These are phyloP conservation scores for Cystobasidium ongulense DNA, from an alignment of 768 basidiomycete species.

Conservation along the genomic window DNA sequence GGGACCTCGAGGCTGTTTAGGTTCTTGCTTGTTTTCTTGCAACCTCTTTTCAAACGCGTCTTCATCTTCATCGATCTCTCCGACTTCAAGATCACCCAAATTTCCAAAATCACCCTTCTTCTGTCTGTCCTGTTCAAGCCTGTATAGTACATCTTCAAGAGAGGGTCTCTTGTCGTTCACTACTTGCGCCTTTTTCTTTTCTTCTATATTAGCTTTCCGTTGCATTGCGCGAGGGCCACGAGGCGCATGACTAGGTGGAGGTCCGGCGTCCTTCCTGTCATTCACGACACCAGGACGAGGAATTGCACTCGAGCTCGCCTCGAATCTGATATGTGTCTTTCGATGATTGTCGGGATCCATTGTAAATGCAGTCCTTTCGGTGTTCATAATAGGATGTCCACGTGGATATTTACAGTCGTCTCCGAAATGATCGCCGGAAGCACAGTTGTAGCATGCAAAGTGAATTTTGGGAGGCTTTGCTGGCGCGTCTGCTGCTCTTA, in stretches of 20 bases:
- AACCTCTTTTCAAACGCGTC: slow-evolving; percentile 10
- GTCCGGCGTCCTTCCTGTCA: background rate
- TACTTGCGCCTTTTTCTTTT: background rate
- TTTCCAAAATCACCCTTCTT: background rate
- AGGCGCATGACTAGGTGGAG: background rate
- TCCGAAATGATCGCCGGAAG: slow-evolving; percentile 18
- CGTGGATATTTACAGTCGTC: slow-evolving; percentile 31
- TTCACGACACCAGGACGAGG: slow-evolving; percentile 29
- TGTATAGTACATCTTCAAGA: background rate
- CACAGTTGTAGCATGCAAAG: slow-evolving; percentile 34
- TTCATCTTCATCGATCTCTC: slow-evolving; percentile 16
- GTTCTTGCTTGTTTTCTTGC: background rate
- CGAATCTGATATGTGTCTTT: background rate
- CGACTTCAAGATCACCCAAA: background rate
- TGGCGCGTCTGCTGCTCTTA: background rate
- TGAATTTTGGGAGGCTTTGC: background rate
- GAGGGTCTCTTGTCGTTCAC: background rate
- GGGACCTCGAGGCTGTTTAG: background rate
- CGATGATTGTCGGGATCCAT: slow-evolving; percentile 5
- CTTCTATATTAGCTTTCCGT: background rate
- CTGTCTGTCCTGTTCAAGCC: background rate
- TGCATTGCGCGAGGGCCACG: background rate
- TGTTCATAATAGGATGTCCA: slow-evolving; percentile 21
- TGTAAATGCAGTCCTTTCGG: slow-evolving; percentile 29
- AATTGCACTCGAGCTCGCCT: background rate